Evolutionary conservation across 768 basidiomycete genomes (phyloP).

Genomic region (Agrocybe praecox): DNA sequence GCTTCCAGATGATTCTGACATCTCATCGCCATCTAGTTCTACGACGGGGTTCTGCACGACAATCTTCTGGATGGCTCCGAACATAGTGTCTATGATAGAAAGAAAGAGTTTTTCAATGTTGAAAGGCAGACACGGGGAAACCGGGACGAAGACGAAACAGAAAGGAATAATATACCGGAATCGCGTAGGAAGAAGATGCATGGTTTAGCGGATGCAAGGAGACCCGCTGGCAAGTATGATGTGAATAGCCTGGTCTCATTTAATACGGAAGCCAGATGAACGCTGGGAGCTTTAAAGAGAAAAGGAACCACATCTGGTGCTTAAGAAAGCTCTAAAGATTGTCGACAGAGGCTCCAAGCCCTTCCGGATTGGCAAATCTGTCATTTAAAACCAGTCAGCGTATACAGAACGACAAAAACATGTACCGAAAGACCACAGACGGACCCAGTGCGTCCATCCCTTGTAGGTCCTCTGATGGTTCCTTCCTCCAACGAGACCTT

Average conservation of each 20-base stretch:
- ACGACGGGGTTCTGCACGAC: conserved; percentile 87
- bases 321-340: conserved; percentile 15
- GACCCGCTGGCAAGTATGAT: not conserved
- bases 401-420: too few relatives aligned
- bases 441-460: too few relatives aligned
- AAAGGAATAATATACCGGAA: conserved; percentile 1
- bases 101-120: not conserved
- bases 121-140: not conserved
- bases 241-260: not conserved
- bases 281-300: not conserved
- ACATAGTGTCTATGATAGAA: conserved; percentile 21
- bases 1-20: conserved; percentile 99
- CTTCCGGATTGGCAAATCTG: too few relatives aligned
- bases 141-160: not conserved
- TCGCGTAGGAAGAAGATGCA: not conserved
- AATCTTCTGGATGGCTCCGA: conserved; percentile 58
- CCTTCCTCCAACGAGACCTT: too few relatives aligned
- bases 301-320: conserved; percentile 17
- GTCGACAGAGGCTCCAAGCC: conserved; percentile 13
- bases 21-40: conserved; percentile 97
- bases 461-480: too few relatives aligned
- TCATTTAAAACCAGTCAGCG: too few relatives aligned
- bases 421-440: too few relatives aligned
- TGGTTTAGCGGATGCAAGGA: not conserved
- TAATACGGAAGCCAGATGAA: not conserved